These are phyloP conservation scores for Pythium rishiriense DNA, from an alignment of 352 stramenopile species.

Conservation along the genomic window DNA sequence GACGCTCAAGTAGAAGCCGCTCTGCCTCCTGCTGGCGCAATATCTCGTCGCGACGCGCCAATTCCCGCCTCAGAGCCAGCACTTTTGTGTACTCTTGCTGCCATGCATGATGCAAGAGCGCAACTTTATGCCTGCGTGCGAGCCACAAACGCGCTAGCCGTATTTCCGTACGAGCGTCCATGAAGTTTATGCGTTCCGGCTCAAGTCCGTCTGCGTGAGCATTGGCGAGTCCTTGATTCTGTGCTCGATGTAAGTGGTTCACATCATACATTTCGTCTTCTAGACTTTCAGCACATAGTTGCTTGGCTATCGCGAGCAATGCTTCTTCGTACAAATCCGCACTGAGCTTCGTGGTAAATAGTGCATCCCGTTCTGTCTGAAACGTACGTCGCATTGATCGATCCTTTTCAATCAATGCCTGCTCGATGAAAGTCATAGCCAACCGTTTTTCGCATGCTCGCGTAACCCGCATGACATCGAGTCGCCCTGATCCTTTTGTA, in stretches of 20 bases:
- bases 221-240: slow-evolving; percentile 16
- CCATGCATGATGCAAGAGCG: slow-evolving; percentile 42
- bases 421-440: slow-evolving; percentile 57
- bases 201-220: background rate
- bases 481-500: slow-evolving; percentile 21
- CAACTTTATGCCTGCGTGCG: slow-evolving; percentile 38
- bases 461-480: slow-evolving; percentile 54
- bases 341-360: slow-evolving; percentile 26
- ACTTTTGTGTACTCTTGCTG: slow-evolving; percentile 47
- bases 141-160: slow-evolving; percentile 51
- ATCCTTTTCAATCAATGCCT: slow-evolving; percentile 40
- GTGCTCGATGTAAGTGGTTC: background rate
- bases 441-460: slow-evolving; percentile 65
- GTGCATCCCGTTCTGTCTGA: slow-evolving; percentile 33
- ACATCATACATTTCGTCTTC: slow-evolving; percentile 20
- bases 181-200: background rate
- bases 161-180: background rate
- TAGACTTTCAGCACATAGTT: slow-evolving; percentile 33
- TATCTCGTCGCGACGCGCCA: slow-evolving; percentile 54
- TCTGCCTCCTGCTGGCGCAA: slow-evolving; percentile 53
- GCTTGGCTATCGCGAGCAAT: slow-evolving; percentile 21
- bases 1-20: slow-evolving; percentile 35
- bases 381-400: slow-evolving; percentile 30
- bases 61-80: slow-evolving; percentile 43
- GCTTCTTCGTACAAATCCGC: slow-evolving; percentile 32